Percentiles rank a stretch among this genome's conserved stretches.
These are phyloP conservation scores for Blepharisma stoltei DNA, from an alignment of 73 alveolate genomes.

Conservation along the genomic window DNA sequence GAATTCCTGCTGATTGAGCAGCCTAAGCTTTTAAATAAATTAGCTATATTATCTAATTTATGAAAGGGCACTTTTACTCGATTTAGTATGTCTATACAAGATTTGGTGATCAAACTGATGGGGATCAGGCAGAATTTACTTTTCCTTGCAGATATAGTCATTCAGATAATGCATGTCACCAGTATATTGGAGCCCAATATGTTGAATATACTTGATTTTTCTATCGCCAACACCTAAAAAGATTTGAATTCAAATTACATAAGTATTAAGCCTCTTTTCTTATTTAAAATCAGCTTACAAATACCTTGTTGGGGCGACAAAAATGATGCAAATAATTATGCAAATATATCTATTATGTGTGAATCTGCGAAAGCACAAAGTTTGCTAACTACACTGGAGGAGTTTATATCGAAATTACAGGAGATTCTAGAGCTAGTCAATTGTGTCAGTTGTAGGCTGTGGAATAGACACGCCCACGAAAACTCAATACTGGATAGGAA, in stretches of 20 bases:
- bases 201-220: slow-evolving; percentile 49
- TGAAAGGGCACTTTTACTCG: slow-evolving; percentile 82
- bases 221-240: slow-evolving; percentile 50
- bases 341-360: slow-evolving; percentile 75
- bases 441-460: slow-evolving; percentile 79
- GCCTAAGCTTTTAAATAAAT: slow-evolving; percentile 49
- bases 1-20: slow-evolving; percentile 57
- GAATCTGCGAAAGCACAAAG: slow-evolving; percentile 48
- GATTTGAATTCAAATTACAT: slow-evolving; percentile 40
- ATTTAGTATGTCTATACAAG: slow-evolving; percentile 76
- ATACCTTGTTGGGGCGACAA: slow-evolving; percentile 54
- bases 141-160: slow-evolving; percentile 54
- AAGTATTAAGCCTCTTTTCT: no score
- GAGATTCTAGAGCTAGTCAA: slow-evolving; percentile 34
- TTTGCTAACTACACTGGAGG: slow-evolving; percentile 79
- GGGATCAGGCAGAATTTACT: slow-evolving; percentile 54
- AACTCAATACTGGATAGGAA: slow-evolving; percentile 73
- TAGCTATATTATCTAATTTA: no score
- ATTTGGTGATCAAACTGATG: slow-evolving; percentile 81
- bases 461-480: slow-evolving; percentile 73
- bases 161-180: slow-evolving; percentile 75
- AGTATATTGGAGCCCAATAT: slow-evolving; percentile 43
- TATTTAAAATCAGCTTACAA: slow-evolving; percentile 53
- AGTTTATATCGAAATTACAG: slow-evolving; percentile 54
- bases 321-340: slow-evolving; percentile 74